These are phyloP conservation scores for Pseudohalonectria lignicola DNA, from an alignment of 2,329 filamentous ascomycete species.

Conservation along the genomic window DNA sequence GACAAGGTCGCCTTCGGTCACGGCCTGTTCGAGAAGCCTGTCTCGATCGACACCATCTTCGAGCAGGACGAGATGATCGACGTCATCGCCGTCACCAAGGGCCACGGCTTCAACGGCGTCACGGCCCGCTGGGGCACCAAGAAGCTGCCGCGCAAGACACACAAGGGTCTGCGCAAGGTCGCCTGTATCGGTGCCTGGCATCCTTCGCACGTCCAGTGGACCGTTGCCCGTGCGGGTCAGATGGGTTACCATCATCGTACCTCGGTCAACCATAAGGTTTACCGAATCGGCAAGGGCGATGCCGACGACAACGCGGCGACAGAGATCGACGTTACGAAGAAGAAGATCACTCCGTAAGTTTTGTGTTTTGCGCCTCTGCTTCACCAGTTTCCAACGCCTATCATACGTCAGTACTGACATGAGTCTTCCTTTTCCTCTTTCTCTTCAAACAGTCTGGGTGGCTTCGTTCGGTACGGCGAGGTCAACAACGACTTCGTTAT, in stretches of 20 bases:
- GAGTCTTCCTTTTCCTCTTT: constrained; percentile 12
- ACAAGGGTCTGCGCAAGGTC: constrained; percentile 99
- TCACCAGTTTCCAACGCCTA: not conserved
- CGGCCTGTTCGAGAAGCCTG: constrained; percentile 98
- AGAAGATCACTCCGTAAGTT: constrained; percentile 98
- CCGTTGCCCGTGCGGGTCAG: constrained; percentile 99
- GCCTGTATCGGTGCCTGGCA: constrained; percentile 99
- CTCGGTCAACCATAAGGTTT: constrained; percentile 99
- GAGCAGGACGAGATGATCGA: constrained; percentile 99
- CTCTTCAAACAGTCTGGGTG: constrained; percentile 98
- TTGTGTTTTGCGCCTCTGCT: not conserved
- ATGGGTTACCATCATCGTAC: constrained; percentile 99
- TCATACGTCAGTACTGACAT: not conserved
- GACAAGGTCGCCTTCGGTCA: constrained; percentile 97
- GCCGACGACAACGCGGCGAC: constrained; percentile 91
- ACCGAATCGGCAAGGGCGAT: constrained; percentile 89
- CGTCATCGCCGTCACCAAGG: constrained; percentile 98
- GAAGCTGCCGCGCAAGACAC: constrained; percentile 99
- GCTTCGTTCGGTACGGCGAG: constrained; percentile 98
- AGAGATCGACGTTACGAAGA: constrained; percentile 95
- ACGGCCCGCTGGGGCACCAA: constrained; percentile 98
- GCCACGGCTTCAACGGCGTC: constrained; percentile 97
- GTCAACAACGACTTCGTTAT: constrained; percentile 98
- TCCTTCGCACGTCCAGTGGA: constrained; percentile 99
- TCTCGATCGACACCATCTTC: constrained; percentile 87